Base-by-base conservation (phyloP, 2,329 filamentous ascomycete genomes). In the Paramyrothecium sp. region DNA sequence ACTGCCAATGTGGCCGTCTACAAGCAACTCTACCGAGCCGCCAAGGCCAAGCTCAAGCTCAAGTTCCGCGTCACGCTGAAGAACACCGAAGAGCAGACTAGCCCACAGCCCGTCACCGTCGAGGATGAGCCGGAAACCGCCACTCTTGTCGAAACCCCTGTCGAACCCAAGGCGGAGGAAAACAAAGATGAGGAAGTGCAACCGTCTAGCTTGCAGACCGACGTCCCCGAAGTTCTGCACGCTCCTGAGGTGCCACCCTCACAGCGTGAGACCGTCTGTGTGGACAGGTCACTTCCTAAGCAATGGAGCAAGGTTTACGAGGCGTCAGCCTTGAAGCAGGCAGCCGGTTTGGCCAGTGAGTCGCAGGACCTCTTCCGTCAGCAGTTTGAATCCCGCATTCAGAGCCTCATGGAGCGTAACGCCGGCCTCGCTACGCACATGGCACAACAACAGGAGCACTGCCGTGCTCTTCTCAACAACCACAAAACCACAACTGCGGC, bases 1-100 rank as follows among this genome's bases (percentile, higher is more conserved):
- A 80, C 86, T 60, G 81, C 81, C 71, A 96, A 97, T 69, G 77
- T 84, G 10, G 82, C 90, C 50, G 91, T 96, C 68, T 99, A 97
- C 82, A 98, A 97, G 81, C 95, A 97, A 72, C 88, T 99, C 47
- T 94, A 95, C 73, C 89, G 95, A 68, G 95, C 95, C 64, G 95
- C 95, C 62, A 99, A 97, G 81, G 95, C 95, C 41, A 99, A 99
- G 83, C 87, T 93, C 63, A 99, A 98, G 87, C 88, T 99, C 65
- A 93, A 95, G 75, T 85, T 99, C 58, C 91, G 87, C 64, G 89
- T 90, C 41, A 88, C 85, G 17, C 67, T 82, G 34, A 71, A 75
- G 54, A 65, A 73, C 46, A 21, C 47, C 47, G 63, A 71, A 17
- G 62, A 69, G 8, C 74, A 65, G 58, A 60, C 64, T 12, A 60